Evolutionary conservation across 2,329 filamentous ascomycete species (phyloP), one percentile per base, ranked within the genome.

Genomic region (Monosporascus sp.): DNA sequence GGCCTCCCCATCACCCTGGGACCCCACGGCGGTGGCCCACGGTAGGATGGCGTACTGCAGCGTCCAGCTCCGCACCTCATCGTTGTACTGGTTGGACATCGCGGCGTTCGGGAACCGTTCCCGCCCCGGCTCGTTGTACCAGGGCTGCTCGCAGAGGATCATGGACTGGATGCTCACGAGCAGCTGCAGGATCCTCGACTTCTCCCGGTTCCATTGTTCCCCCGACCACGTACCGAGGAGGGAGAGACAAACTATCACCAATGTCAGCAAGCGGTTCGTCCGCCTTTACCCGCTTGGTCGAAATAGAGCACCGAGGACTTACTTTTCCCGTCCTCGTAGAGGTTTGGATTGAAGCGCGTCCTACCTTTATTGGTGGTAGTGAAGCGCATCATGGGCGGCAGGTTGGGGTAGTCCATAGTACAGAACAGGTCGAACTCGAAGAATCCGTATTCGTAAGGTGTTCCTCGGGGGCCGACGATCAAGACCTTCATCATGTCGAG

Each of bases 131-230:
- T 84, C 79, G 61, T 83, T 84, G 69, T 74, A 77, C 62, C 70
- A 79, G 1, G 81, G 81, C 48, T 79, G 59, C 17, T 76, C 74
- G 57, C 74, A 79, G 48, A 84, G 72, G 20, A 84, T 76, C 80
- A 84, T 81, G 31, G 73, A 72, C 59, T 84, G 81, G 50, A 84
- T 79, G 27, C 76, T 80, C n/a, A 83, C 72, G 11, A 80, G 67
- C 6, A 82, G 65, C 56, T 80, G 78, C 4, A 81, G 67, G 3
- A 82, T 64, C 3, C 78, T 81, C 5, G 78, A 81, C 37, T 70
- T 66, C 9, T 65, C 61, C 3, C 72, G 67, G 14, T 71, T 65
- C 80, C 81, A 79, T 9, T 65, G 57, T 56, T 73, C 68, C 9
- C 78, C 79, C 20, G 58, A 16, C 79, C 79, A 78, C 2, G 76